Base-by-base conservation (phyloP, 2,329 filamentous ascomycete genomes). In the Thielaviopsis populi region DNA sequence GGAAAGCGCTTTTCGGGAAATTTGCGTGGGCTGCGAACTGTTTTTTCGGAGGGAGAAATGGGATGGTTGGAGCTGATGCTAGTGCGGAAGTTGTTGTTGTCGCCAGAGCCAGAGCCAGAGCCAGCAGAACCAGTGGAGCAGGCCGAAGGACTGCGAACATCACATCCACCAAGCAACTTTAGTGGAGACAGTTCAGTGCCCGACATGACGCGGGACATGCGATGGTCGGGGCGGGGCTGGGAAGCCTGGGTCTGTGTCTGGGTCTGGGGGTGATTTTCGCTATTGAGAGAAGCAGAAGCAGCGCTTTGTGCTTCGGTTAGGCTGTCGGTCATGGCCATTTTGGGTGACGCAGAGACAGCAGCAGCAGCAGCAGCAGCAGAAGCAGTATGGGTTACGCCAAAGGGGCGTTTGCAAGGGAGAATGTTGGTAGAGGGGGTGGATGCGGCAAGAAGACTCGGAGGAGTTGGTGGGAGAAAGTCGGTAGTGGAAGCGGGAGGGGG, bases 1-100 rank as follows among this genome's bases (percentile, higher is more conserved):
- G 83, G 83, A 69, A 85, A 86, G 64, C 83, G 76, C 71, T 80
- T 83, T 67, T 80, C 80, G 17, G 81, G 80, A 54, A 76, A 67
- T 67, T 77, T 80, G 64, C 78, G 73, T 33, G 80, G 77, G 68
- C 76, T 81, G 53, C 75, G 73, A 8, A 72, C 69, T 56, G 72
- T 68, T 68, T 69, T 71, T 66, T 70, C 71, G 7, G 48, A 56
- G 54, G 68, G 65, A 65, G 63, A 70, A 61, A 43, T 65, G 64
- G 66, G 67, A 24, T 66, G 42, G 40, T 17, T 61, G 56, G 60
- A 60, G 61, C 65, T 54, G 63, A 67, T 61, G 66, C 67, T 48
- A 68, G 69, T 63, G 24, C 60, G 50, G 43, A 65, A 65, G 37
- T 64, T 56, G 37, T 66, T 65, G 37, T 63, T 56, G 37, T 66